These are phyloP conservation scores for Oryza meridionalis DNA, from an alignment of 176 grass and related monocot species.

Conservation along the genomic window DNA sequence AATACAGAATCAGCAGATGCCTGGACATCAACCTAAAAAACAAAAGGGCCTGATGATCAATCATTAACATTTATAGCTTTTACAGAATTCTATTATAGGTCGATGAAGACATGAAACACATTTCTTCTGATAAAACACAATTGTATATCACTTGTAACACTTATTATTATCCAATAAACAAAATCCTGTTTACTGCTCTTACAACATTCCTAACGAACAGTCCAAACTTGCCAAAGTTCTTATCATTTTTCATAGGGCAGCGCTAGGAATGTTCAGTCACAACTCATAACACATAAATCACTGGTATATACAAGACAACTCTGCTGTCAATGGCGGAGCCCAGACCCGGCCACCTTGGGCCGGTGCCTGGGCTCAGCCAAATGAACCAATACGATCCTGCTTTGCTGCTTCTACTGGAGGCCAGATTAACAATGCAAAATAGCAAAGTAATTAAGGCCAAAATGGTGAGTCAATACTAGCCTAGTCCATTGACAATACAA, in stretches of 20 bases:
- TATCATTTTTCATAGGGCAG: neutral
- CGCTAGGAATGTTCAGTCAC: neutral
- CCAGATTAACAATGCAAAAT: too few relatives aligned
- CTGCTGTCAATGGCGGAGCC: too few relatives aligned
- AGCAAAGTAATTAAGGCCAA: too few relatives aligned
- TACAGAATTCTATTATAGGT: neutral
- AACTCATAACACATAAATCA: neutral
- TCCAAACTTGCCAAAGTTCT: neutral
- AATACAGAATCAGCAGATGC: conserved; percentile 68
- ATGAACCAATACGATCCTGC: too few relatives aligned
- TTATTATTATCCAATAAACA: neutral
- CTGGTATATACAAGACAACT: neutral
- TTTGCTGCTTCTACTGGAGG: too few relatives aligned
- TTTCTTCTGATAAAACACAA: neutral
- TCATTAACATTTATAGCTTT: neutral
- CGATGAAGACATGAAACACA: neutral
- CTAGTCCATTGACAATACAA: too few relatives aligned
- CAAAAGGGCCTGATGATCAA: conserved; percentile 8
- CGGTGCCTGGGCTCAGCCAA: too few relatives aligned
- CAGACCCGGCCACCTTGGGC: too few relatives aligned
- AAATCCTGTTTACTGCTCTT: neutral
- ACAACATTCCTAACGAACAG: neutral
- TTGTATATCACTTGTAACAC: neutral
- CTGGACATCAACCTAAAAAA: conserved; percentile 75
- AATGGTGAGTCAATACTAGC: too few relatives aligned